Evolutionary conservation across 2,329 filamentous ascomycete genomes (phyloP), one percentile per base, ranked within the genome.

Genomic region (Sphaerulina vaccinii): DNA sequence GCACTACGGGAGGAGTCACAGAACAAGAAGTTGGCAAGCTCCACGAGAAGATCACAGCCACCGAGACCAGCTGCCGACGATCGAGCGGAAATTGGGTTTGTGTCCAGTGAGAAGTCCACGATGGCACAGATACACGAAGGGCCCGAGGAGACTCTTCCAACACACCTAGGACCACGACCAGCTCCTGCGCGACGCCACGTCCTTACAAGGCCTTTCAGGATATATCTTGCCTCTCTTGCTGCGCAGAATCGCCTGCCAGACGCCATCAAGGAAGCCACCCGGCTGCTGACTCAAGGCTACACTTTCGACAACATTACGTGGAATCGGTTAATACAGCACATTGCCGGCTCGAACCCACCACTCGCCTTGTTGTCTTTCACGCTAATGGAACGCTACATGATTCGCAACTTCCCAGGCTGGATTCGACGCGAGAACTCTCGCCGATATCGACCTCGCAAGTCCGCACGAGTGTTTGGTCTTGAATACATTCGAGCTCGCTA

Each of bases 381-480:
- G 18, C 71, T 85, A 45, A 92, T 88, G 66, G 92, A 97, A 72
- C 72, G 77, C 21, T 81, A 83, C 54, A 83, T 97, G 49, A 95
- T 96, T 80, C 78, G 81, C 1, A 77, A 81, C 27, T 96, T 90
- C 80, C 80, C 81, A 9, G 89, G 90, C 19, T 96, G 90, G 88
- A 5, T 42, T 16, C 29, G 18, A 9, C 38, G 19, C 21, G 56
- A 54, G 65, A 69, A n/a, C n/a, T n/a, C 62, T 63, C 68, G 39
- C 39, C 68, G 2, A 61, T 67, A 9, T 53, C 62, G 29, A 47
- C 61, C 51, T 59, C 68, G 24, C 37, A 68, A 49, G 53, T 60
- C 52, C 54, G 62, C 27, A 29, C 49, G 13, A 47, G 37, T 16
- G 47, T 52, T 64, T 41, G 54, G 58, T 1, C 29, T 67, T 41